Conservation (phyloP, 169 alveolate genomes). For the Pseudocohnilembus persalinus region DNA sequence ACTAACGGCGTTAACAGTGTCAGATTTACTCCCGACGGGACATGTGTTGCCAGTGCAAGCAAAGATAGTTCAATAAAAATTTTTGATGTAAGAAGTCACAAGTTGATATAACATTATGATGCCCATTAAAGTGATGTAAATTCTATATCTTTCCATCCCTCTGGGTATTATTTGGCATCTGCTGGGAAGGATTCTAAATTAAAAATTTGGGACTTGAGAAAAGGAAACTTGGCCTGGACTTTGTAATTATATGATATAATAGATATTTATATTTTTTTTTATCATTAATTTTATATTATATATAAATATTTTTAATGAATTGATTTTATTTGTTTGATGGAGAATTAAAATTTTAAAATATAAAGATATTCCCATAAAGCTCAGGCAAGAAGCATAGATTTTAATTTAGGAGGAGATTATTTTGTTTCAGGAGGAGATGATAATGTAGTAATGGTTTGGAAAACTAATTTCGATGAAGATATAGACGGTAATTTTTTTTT, state of each 20-base stretch:
- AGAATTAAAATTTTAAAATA: too few species aligned
- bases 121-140: constrained; percentile 63
- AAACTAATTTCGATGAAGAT: constrained; percentile 52
- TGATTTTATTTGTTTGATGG: too few species aligned
- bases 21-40: constrained; percentile 80
- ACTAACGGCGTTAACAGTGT: constrained; percentile 62
- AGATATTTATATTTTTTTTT: constrained; percentile 22
- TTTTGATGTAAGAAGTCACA: constrained; percentile 70
- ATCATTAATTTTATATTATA: too few species aligned
- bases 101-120: constrained; percentile 67
- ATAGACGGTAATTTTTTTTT: constrained; percentile 13
- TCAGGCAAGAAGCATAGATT: constrained; percentile 39
- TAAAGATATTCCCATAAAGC: neutral
- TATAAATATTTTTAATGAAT: too few species aligned
- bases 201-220: constrained; percentile 77
- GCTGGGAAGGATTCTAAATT: constrained; percentile 70
- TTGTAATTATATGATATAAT: constrained; percentile 71
- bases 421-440: constrained; percentile 80
- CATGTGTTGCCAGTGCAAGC: constrained; percentile 69
- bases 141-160: constrained; percentile 65
- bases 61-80: constrained; percentile 60
- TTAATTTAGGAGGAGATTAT: constrained; percentile 71
- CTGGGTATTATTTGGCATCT: constrained; percentile 62
- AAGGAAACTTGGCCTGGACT: constrained; percentile 69
- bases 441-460: constrained; percentile 68